Percentiles rank a stretch among this genome's conserved stretches.
Evolutionary conservation across 225 moss, liverwort and hornwort species (phyloP).

Genomic region (Bryum argenteum): DNA sequence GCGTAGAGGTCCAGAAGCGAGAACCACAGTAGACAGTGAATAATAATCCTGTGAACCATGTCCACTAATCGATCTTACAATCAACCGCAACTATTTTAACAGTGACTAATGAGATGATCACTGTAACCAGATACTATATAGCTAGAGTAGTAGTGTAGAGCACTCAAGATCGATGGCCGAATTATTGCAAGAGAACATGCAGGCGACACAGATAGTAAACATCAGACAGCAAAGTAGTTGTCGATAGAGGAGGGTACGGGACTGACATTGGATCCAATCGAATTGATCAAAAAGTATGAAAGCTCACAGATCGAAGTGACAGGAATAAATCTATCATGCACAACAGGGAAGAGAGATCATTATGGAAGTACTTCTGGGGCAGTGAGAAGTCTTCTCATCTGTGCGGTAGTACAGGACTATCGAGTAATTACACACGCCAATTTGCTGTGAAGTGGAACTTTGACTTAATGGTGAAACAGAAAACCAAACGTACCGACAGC

Average conservation of each 20-base stretch:
- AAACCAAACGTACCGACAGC: neutral
- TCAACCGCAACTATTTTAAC: neutral
- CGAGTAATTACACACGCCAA: neutral
- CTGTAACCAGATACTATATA: neutral
- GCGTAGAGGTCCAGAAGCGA: neutral
- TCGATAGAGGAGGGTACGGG: neutral
- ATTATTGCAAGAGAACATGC: neutral
- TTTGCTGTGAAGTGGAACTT: neutral
- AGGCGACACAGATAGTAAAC: neutral
- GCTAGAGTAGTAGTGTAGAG: neutral
- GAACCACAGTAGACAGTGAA: slow-evolving; percentile 26
- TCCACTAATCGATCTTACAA: neutral
- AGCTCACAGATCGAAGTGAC: slow-evolving; percentile 4
- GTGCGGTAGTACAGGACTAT: neutral
- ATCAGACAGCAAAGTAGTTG: neutral
- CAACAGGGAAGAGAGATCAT: neutral
- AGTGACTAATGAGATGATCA: neutral
- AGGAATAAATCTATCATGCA: neutral
- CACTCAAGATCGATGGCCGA: too few species aligned
- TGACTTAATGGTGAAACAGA: slow-evolving; percentile 25
- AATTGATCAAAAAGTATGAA: neutral
- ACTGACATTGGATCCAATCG: slow-evolving; percentile 2
- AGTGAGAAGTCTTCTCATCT: neutral
- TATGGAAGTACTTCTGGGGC: neutral
- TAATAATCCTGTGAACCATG: slow-evolving; percentile 21